A percentile compares a stretch with the other conserved stretches of the same genome.
phyloP scores from a whole-genome alignment of 2,329 filamentous ascomycete species.

The Hypomyces rosellus region DNA sequence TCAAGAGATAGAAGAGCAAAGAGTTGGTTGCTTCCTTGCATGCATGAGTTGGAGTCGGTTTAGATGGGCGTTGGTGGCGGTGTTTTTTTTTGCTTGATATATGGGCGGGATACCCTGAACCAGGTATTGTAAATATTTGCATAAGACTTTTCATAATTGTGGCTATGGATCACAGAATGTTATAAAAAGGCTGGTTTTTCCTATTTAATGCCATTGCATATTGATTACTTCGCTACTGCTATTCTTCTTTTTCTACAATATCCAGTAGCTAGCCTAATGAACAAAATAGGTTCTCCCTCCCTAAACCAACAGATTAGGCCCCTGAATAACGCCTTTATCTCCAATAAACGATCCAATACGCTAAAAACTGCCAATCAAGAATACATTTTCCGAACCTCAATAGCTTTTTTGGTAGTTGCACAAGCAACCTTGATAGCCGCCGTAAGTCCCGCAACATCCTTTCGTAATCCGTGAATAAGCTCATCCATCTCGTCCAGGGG shows the following conservation, averaged over 20 bases:
- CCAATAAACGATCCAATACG: too few relatives aligned
- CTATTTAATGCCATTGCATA: too few relatives aligned
- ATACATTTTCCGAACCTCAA: background rate
- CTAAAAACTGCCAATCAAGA: background rate
- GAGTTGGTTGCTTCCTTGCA: background rate
- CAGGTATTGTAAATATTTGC: background rate
- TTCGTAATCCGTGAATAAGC: background rate
- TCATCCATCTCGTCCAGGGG: background rate
- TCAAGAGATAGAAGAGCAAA: background rate
- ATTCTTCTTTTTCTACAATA: too few relatives aligned
- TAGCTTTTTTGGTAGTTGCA: background rate
- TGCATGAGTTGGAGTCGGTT: background rate
- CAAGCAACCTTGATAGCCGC: background rate
- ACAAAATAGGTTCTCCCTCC: too few relatives aligned
- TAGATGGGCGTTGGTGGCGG: constrained; percentile 7
- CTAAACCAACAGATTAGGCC: too few relatives aligned
- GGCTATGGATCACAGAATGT: too few relatives aligned
- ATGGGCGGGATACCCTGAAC: background rate
- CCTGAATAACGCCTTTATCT: too few relatives aligned
- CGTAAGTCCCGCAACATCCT: background rate
- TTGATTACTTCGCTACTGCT: too few relatives aligned
- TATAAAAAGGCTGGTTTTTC: too few relatives aligned
- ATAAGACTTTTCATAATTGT: too few relatives aligned
- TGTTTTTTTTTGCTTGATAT: background rate
- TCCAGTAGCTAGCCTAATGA: too few relatives aligned